A percentile compares a stretch with the other conserved stretches of the same genome.
phyloP scores from a whole-genome alignment of 2,329 filamentous ascomycete species.

The Macrophomina phaseolina region DNA sequence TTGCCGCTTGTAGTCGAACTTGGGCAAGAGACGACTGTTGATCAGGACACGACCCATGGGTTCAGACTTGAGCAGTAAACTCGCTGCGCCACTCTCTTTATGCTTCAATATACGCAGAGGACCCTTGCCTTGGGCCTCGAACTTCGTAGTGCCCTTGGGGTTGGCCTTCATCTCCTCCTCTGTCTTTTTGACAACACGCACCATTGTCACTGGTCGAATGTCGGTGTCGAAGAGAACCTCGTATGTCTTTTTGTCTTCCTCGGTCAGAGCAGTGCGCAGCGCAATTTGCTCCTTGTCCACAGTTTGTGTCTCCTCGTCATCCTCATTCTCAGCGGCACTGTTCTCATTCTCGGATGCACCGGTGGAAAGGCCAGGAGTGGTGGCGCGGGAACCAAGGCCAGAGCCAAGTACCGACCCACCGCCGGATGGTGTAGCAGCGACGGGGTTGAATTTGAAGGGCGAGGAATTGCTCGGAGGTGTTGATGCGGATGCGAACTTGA shows the following conservation, averaged over 20 bases:
- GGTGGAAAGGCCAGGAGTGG: slow-evolving; percentile 35
- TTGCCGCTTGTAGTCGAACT: slow-evolving; percentile 32
- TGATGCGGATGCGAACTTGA: slow-evolving; percentile 24
- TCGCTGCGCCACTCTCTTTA: slow-evolving; percentile 40
- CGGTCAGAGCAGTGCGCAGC: slow-evolving; percentile 39
- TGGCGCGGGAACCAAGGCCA: slow-evolving; percentile 38
- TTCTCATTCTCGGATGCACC: slow-evolving; percentile 40
- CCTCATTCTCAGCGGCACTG: slow-evolving; percentile 35
- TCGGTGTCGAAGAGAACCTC: slow-evolving; percentile 42
- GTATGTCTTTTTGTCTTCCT: slow-evolving; percentile 37
- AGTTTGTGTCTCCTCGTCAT: slow-evolving; percentile 38
- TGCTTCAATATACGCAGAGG: slow-evolving; percentile 45
- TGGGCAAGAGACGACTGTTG: slow-evolving; percentile 41
- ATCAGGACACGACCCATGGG: slow-evolving; percentile 39
- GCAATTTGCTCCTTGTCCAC: slow-evolving; percentile 30
- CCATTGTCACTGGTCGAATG: slow-evolving; percentile 31
- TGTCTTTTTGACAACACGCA: slow-evolving; percentile 36
- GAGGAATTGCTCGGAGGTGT: slow-evolving; percentile 24
- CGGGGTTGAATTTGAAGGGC: slow-evolving; percentile 27
- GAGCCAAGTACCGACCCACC: slow-evolving; percentile 30
- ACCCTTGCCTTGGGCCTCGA: slow-evolving; percentile 41
- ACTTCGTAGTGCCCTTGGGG: slow-evolving; percentile 35
- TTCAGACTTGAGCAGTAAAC: slow-evolving; percentile 40
- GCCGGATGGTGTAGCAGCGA: slow-evolving; percentile 18
- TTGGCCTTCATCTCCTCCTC: slow-evolving; percentile 32